phyloP scores from a whole-genome alignment of 495 filamentous ascomycete species.

The Penicillium antarcticum region DNA sequence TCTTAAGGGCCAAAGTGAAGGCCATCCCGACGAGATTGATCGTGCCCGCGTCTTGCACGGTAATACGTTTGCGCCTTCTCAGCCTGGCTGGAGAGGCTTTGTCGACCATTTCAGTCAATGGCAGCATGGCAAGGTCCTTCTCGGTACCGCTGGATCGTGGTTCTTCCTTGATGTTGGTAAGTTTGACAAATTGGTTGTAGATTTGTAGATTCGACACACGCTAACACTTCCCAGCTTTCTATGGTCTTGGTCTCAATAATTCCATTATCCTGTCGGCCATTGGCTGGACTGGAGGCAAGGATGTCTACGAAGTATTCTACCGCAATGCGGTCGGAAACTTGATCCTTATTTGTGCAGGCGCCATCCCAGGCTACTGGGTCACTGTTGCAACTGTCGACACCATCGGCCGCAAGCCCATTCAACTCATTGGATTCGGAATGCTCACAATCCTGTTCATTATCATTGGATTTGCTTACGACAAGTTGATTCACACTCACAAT shows the following conservation, averaged over 20 bases:
- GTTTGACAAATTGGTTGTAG: constrained; percentile 5
- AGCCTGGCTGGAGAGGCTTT: constrained; percentile 68
- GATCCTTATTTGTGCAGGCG: constrained; percentile 70
- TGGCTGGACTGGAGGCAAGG: constrained; percentile 57
- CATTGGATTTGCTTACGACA: constrained; percentile 64
- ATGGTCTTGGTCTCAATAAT: constrained; percentile 77
- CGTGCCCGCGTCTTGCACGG: constrained; percentile 49
- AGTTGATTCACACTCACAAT: constrained; percentile 41
- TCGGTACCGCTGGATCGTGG: constrained; percentile 78
- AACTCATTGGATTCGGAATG: constrained; percentile 70
- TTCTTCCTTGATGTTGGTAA: constrained; percentile 65
- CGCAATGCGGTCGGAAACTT: constrained; percentile 71
- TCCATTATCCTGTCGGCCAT: constrained; percentile 64
- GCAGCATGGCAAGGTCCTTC: constrained; percentile 65
- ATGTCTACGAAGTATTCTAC: constrained; percentile 62
- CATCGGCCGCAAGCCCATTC: constrained; percentile 76
- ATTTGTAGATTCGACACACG: neutral
- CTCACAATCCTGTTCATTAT: constrained; percentile 73
- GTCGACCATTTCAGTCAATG: constrained; percentile 58
- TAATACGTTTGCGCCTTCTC: constrained; percentile 46
- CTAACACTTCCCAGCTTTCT: constrained; percentile 57
- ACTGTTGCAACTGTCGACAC: constrained; percentile 67
- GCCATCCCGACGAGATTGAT: constrained; percentile 58
- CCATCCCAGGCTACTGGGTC: constrained; percentile 77
- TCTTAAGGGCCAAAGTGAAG: constrained; percentile 53